Conservation (phyloP, 352 stramenopile genomes). For the Pythium periplocum region DNA sequence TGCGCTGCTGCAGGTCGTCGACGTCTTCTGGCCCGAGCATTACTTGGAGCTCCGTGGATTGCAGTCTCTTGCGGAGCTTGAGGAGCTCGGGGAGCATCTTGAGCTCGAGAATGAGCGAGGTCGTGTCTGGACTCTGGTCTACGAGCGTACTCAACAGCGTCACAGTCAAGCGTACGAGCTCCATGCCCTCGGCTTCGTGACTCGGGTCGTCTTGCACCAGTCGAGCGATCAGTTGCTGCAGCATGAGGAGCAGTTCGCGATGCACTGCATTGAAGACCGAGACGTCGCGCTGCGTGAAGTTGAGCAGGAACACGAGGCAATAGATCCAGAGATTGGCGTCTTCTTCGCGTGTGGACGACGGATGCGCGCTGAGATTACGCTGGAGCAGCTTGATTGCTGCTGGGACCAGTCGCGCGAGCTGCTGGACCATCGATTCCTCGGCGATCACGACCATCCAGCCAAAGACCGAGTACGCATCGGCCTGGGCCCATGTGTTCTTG, state of each 20-base stretch:
- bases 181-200: constrained; percentile 35
- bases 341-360: constrained; percentile 25
- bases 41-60: neutral
- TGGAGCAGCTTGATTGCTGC: constrained; percentile 38
- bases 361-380: constrained; percentile 23
- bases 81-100: constrained; percentile 20
- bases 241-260: constrained; percentile 24
- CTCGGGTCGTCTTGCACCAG: constrained; percentile 12
- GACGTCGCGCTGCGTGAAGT: constrained; percentile 57
- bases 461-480: constrained; percentile 70
- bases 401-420: constrained; percentile 35
- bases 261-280: constrained; percentile 25
- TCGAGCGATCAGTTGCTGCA: constrained; percentile 27
- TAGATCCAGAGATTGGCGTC: constrained; percentile 68
- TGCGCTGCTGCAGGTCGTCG: constrained; percentile 8
- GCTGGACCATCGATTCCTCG: constrained; percentile 35
- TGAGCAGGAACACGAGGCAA: constrained; percentile 66
- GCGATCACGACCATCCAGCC: constrained; percentile 71
- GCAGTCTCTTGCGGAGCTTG: constrained; percentile 5
- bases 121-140: constrained; percentile 27
- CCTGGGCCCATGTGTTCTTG: constrained; percentile 72
- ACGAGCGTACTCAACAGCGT: constrained; percentile 48
- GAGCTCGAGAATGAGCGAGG: constrained; percentile 30
- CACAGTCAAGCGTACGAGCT: constrained; percentile 50
- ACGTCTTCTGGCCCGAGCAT: neutral